Conservation (phyloP, 2,329 filamentous ascomycete genomes). For the Helminthosporium solani region DNA sequence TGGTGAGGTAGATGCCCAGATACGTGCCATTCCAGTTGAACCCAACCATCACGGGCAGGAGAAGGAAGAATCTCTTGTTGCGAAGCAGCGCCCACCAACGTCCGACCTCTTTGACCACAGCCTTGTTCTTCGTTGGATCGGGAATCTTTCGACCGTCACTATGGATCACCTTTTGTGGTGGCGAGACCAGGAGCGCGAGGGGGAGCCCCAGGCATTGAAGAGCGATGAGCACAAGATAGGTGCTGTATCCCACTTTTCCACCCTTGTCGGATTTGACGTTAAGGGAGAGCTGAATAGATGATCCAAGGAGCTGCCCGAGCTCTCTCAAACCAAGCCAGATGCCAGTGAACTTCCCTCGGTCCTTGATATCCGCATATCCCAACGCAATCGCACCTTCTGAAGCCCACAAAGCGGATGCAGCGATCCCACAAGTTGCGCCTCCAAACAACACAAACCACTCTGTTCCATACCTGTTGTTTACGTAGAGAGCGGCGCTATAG, state of each 20-base stretch:
- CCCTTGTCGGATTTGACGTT: constrained; percentile 48
- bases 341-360: constrained; percentile 50
- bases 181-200: constrained; percentile 48
- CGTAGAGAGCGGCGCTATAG: constrained; percentile 14
- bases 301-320: constrained; percentile 55
- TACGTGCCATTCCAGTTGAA: constrained; percentile 56
- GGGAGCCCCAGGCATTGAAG: constrained; percentile 51
- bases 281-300: constrained; percentile 53
- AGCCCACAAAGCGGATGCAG: constrained; percentile 45
- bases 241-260: constrained; percentile 51
- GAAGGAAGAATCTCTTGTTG: constrained; percentile 49
- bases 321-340: constrained; percentile 58
- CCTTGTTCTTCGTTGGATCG: constrained; percentile 42
- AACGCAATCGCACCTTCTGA: constrained; percentile 46
- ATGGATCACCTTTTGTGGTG: constrained; percentile 49
- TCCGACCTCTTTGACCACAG: constrained; percentile 41
- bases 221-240: constrained; percentile 43
- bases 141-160: constrained; percentile 40
- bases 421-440: constrained; percentile 37
- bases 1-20: constrained; percentile 54
- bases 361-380: constrained; percentile 49
- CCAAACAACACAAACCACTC: constrained; percentile 40
- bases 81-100: constrained; percentile 45
- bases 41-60: constrained; percentile 52
- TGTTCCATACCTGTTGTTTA: constrained; percentile 34